A percentile compares a stretch with the other conserved stretches of the same genome.
phyloP scores from a whole-genome alignment of 768 basidiomycete species.

The Amanita muscaria region DNA sequence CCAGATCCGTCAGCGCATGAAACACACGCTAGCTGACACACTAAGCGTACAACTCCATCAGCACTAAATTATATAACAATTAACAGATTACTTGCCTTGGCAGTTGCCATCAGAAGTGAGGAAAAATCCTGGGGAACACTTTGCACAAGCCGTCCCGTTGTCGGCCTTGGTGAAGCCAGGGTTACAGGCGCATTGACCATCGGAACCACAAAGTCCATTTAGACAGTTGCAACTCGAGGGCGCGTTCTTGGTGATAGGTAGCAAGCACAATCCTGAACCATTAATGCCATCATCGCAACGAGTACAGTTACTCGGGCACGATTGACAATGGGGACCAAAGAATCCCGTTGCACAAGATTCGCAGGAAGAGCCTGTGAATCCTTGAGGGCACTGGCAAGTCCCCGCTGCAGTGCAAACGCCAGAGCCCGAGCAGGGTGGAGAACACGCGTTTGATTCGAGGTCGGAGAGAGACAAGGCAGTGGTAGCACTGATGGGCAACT shows the following conservation, averaged over 20 bases:
- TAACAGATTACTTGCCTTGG: conserved; percentile 31
- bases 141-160: conserved; percentile 59
- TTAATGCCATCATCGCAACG: conserved; percentile 71
- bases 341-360: conserved; percentile 61
- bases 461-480: conserved; percentile 54
- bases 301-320: conserved; percentile 57
- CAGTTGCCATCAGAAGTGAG: conserved; percentile 49
- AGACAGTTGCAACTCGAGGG: conserved; percentile 67
- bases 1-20: conserved; percentile 58
- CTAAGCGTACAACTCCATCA: conserved; percentile 20
- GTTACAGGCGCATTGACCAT: conserved; percentile 59
- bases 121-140: conserved; percentile 61
- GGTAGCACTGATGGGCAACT: conserved; percentile 45
- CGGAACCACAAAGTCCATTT: conserved; percentile 64
- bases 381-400: conserved; percentile 58
- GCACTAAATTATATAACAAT: background rate
- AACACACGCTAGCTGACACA: conserved; percentile 58
- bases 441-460: conserved; percentile 50
- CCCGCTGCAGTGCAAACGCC: conserved; percentile 56
- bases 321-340: conserved; percentile 61
- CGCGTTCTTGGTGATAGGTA: conserved; percentile 32
- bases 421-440: conserved; percentile 55
- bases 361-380: conserved; percentile 70
- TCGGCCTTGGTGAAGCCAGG: conserved; percentile 49
- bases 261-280: conserved; percentile 64